These are phyloP conservation scores for Penstemon davidsonii DNA, from an alignment of 257 asterid genomes.

Conservation along the genomic window DNA sequence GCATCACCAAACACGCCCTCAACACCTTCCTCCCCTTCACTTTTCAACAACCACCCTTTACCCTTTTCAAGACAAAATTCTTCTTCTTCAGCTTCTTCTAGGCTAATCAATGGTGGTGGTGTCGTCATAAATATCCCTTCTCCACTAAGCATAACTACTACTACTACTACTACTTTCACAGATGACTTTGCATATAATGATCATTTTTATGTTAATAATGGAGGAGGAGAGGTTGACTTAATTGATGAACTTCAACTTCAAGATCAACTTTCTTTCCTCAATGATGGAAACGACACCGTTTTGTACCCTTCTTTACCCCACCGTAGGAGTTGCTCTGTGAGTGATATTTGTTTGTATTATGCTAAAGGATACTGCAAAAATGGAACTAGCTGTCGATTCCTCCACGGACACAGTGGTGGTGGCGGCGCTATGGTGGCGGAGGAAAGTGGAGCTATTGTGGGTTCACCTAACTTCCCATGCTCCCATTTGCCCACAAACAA, in stretches of 20 bases:
- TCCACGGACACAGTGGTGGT: slow-evolving; percentile 49
- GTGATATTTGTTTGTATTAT: slow-evolving; percentile 50
- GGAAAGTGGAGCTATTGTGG: slow-evolving; percentile 52
- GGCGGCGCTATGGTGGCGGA: slow-evolving; percentile 36
- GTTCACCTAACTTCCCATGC: slow-evolving; percentile 39
- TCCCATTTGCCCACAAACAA: slow-evolving; percentile 40
- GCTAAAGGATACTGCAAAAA: slow-evolving; percentile 78
- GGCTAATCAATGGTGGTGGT: slow-evolving; percentile 28
- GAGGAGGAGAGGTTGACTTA: slow-evolving; percentile 39
- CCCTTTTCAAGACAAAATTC: slow-evolving; percentile 47
- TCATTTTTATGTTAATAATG: no score
- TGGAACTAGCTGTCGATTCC: slow-evolving; percentile 60
- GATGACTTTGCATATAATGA: neutral
- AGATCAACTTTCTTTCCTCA: slow-evolving; percentile 63
- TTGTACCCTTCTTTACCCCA: slow-evolving; percentile 34
- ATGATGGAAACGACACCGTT: slow-evolving; percentile 37
- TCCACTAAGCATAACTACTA: slow-evolving; percentile 50
- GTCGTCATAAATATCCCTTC: slow-evolving; percentile 42
- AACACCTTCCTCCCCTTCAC: neutral
- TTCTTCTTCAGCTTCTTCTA: slow-evolving; percentile 38
- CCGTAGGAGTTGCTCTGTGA: slow-evolving; percentile 65
- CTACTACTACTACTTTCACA: slow-evolving; percentile 34
- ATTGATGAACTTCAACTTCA: slow-evolving; percentile 70
- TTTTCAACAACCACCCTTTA: slow-evolving; percentile 4
- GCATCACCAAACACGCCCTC: slow-evolving; percentile 27